Evolutionary conservation across 2,329 filamentous ascomycete genomes (phyloP).

Genomic region (Hypoxylon sp.): DNA sequence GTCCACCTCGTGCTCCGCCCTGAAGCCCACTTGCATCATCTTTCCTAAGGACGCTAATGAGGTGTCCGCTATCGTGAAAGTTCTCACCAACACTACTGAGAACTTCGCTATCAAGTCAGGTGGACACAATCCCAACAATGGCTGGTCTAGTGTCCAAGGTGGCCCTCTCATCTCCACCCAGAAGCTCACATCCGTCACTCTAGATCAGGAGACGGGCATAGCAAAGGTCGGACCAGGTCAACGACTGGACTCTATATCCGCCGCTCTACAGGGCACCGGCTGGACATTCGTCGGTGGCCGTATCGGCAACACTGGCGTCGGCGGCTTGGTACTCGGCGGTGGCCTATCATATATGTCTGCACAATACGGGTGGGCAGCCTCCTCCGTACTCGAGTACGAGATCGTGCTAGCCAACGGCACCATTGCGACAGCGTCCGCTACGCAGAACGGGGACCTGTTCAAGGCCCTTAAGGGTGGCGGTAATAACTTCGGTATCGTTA

Average conservation of each 20-base stretch:
- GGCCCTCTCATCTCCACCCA: constrained; percentile 63
- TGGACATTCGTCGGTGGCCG: constrained; percentile 60
- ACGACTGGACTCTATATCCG: constrained; percentile 57
- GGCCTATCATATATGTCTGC: constrained; percentile 65
- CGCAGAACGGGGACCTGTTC: constrained; percentile 62
- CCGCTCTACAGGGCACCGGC: constrained; percentile 56
- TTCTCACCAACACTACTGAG: constrained; percentile 60
- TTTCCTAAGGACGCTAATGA: constrained; percentile 63
- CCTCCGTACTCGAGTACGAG: constrained; percentile 62
- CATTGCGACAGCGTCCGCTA: constrained; percentile 59
- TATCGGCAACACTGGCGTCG: constrained; percentile 59
- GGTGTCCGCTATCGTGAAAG: constrained; percentile 63
- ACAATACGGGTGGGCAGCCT: constrained; percentile 63
- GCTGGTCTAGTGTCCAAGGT: constrained; percentile 61
- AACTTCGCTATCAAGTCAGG: constrained; percentile 68
- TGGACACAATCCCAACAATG: constrained; percentile 67
- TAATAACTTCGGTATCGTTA: constrained; percentile 66
- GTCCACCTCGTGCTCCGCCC: constrained; percentile 58
- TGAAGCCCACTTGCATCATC: constrained; percentile 60
- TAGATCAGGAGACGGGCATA: constrained; percentile 54
- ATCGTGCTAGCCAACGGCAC: constrained; percentile 64
- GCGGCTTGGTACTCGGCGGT: constrained; percentile 64
- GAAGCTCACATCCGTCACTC: constrained; percentile 55
- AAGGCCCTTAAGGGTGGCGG: constrained; percentile 67
- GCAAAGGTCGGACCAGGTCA: constrained; percentile 60